Percentiles rank a stretch among this genome's conserved stretches.
These are phyloP conservation scores for Capronia epimyces DNA, from an alignment of 2,329 filamentous ascomycete species.

Conservation along the genomic window DNA sequence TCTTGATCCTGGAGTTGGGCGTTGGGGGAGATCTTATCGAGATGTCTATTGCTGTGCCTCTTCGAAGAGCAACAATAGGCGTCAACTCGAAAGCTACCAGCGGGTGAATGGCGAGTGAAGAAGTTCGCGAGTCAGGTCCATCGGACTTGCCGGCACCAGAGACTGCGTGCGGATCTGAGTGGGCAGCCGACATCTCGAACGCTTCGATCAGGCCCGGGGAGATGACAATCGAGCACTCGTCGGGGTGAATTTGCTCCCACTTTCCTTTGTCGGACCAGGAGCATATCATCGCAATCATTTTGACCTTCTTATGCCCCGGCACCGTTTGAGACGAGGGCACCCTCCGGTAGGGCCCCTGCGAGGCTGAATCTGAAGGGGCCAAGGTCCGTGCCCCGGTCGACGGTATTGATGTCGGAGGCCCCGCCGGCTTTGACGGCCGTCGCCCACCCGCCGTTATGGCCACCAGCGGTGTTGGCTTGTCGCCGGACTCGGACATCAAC, in stretches of 20 bases:
- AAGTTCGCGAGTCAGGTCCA: conserved; percentile 28
- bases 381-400: conserved; percentile 52
- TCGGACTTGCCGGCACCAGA: conserved; percentile 24
- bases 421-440: conserved; percentile 37
- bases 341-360: conserved; percentile 62
- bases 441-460: conserved; percentile 35
- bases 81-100: conserved; percentile 76
- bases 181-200: conserved; percentile 51
- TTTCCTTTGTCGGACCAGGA: conserved; percentile 58
- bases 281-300: conserved; percentile 56
- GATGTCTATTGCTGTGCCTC: conserved; percentile 87
- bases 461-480: conserved; percentile 38
- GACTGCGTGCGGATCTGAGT: conserved; percentile 32
- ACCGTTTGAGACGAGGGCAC: conserved; percentile 40
- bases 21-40: conserved; percentile 86
- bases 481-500: conserved; percentile 46
- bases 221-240: conserved; percentile 59
- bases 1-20: conserved; percentile 62
- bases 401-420: conserved; percentile 39
- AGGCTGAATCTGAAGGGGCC: conserved; percentile 74
- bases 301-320: conserved; percentile 45
- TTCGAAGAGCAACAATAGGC: conserved; percentile 80
- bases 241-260: conserved; percentile 57
- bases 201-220: conserved; percentile 62
- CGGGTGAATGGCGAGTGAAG: conserved; percentile 40